phyloP scores from a whole-genome alignment of 1,284 basidiomycete species.

The Ganoderma resinaceum region DNA sequence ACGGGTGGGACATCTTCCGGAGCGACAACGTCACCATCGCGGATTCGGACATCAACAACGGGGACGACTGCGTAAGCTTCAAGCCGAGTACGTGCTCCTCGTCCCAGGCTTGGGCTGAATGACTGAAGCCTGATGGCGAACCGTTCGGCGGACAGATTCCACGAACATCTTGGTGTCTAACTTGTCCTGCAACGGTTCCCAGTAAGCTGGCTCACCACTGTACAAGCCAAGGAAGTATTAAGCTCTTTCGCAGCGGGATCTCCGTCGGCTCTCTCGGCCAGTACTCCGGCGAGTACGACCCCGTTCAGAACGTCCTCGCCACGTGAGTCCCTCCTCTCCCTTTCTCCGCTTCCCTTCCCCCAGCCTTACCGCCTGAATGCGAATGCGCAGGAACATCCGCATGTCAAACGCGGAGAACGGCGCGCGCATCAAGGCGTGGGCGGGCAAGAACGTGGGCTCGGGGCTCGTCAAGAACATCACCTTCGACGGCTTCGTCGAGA shows the following conservation, averaged over 20 bases:
- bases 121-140: background rate
- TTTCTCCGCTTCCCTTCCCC: background rate
- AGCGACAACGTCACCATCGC: constrained; percentile 41
- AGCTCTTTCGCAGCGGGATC: constrained; percentile 45
- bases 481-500: constrained; percentile 45
- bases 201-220: constrained; percentile 35
- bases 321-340: constrained; percentile 32
- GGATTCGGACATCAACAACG: constrained; percentile 42
- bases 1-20: constrained; percentile 72
- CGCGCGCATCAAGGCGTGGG: constrained; percentile 58
- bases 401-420: constrained; percentile 59
- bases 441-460: constrained; percentile 41
- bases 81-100: constrained; percentile 46
- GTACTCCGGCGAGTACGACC: constrained; percentile 55
- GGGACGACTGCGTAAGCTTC: constrained; percentile 51
- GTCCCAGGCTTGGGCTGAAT: background rate
- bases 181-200: constrained; percentile 51
- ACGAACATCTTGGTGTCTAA: constrained; percentile 53
- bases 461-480: constrained; percentile 49
- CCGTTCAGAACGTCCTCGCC: constrained; percentile 53
- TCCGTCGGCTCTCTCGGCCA: constrained; percentile 56
- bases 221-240: background rate
- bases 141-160: constrained; percentile 34
- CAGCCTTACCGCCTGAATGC: background rate
- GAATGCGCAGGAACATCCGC: constrained; percentile 44